Conservation (phyloP, 805 yeast species). For the Metschnikowia noctiluminum region DNA sequence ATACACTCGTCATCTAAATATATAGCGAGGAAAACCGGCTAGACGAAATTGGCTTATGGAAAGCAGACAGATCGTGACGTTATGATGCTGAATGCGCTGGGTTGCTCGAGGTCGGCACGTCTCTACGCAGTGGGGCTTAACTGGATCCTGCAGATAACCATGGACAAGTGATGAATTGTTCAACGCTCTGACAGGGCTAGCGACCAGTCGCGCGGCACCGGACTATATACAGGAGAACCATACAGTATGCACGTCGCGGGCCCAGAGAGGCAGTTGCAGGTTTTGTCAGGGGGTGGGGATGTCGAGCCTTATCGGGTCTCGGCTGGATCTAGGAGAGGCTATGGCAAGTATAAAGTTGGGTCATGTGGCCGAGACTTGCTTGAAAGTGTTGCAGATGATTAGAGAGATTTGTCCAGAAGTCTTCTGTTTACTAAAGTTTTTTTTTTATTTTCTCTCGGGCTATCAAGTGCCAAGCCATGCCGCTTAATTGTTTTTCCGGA, state of each 20-base stretch:
- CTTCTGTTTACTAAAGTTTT: too few species aligned
- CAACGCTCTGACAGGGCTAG: slow-evolving; percentile 1
- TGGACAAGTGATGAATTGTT: not conserved
- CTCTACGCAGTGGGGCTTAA: slow-evolving; percentile 2
- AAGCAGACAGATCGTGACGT: too few species aligned
- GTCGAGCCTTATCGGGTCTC: not conserved
- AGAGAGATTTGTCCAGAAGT: too few species aligned
- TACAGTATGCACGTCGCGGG: not conserved
- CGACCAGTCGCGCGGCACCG: slow-evolving; percentile 1
- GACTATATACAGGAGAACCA: not conserved
- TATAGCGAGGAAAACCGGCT: not conserved
- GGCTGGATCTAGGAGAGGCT: not conserved
- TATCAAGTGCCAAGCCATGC: too few species aligned
- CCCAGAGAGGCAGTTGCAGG: not conserved
- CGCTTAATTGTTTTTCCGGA: too few species aligned
- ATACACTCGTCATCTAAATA: slow-evolving; percentile 1
- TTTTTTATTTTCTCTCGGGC: too few species aligned
- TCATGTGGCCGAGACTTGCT: too few species aligned
- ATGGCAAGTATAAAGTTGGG: not conserved
- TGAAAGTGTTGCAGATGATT: too few species aligned
- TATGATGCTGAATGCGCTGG: not conserved
- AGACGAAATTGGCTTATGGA: not conserved
- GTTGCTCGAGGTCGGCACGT: not conserved
- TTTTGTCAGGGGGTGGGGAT: not conserved
- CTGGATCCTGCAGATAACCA: not conserved